These are phyloP conservation scores for Sungouiozyma intestinalis DNA, from an alignment of 805 yeast genomes.

Conservation along the genomic window DNA sequence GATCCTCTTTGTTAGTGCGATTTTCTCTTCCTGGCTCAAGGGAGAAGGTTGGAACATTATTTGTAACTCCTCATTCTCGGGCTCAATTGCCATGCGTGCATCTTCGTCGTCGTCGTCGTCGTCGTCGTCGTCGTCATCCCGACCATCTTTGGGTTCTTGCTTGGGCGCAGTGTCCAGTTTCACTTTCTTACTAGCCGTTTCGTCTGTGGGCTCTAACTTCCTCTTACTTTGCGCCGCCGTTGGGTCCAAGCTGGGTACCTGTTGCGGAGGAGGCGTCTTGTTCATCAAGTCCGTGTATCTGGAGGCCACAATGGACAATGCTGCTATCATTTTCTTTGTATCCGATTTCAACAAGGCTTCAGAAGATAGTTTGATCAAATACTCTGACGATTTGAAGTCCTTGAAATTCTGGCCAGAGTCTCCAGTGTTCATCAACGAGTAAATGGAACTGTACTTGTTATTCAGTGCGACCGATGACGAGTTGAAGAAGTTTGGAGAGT, in stretches of 20 bases:
- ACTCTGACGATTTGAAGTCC: constrained; percentile 42
- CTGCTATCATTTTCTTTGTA: constrained; percentile 45
- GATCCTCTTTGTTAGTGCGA: constrained; percentile 36
- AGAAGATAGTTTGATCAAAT: constrained; percentile 54
- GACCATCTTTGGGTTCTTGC: no score
- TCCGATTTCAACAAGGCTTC: constrained; percentile 53
- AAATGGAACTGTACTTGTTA: constrained; percentile 51
- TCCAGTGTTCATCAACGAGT: constrained; percentile 53
- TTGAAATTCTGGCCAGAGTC: constrained; percentile 62
- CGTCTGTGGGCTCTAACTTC: constrained; percentile 16
- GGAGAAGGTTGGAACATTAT: constrained; percentile 33
- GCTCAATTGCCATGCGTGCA: background rate
- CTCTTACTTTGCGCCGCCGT: constrained; percentile 5
- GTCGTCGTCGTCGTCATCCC: constrained; percentile 24
- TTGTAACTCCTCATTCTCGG: constrained; percentile 4
- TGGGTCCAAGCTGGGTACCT: no score
- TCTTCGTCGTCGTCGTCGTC: constrained; percentile 15
- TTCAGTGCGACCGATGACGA: constrained; percentile 30
- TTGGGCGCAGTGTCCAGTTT: constrained; percentile 1
- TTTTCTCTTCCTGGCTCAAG: constrained; percentile 44
- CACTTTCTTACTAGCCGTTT: constrained; percentile 7
- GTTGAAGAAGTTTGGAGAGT: constrained; percentile 22
- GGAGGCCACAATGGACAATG: constrained; percentile 56
- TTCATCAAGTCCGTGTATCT: constrained; percentile 45
- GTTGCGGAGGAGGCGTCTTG: constrained; percentile 8